Evolutionary conservation across 176 grass and related monocot genomes (phyloP).

Genomic region (Pharus latifolius): DNA sequence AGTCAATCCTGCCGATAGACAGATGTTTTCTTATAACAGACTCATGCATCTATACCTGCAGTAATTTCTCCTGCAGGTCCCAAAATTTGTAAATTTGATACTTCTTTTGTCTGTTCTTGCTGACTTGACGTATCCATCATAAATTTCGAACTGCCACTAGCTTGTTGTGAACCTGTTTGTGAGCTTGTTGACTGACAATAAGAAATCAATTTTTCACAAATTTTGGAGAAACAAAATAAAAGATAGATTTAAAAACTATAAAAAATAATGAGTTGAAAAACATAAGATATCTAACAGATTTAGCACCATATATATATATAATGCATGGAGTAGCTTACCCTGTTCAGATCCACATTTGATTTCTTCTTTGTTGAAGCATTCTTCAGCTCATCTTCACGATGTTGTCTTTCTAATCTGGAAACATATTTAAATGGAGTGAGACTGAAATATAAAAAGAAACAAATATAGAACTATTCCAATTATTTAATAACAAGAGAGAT

Average conservation of each 20-base stretch:
- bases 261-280: neutral
- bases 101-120: conserved; percentile 39
- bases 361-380: conserved; percentile 55
- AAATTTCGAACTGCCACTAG: conserved; percentile 25
- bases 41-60: conserved; percentile 34
- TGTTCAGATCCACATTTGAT: conserved; percentile 39
- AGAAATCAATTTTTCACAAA: neutral
- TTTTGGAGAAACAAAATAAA: neutral
- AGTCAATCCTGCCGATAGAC: neutral
- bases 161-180: conserved; percentile 28
- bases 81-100: conserved; percentile 61
- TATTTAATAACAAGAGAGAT: neutral
- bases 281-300: neutral
- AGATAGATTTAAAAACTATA: neutral
- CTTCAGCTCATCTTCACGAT: conserved; percentile 66
- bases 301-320: too few species aligned
- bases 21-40: neutral
- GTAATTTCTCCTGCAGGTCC: conserved; percentile 80
- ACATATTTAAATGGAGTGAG: neutral
- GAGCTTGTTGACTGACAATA: conserved; percentile 55
- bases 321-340: conserved; percentile 26
- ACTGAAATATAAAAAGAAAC: neutral
- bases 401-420: conserved; percentile 81
- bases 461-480: neutral
- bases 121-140: conserved; percentile 35